phyloP scores from a whole-genome alignment of 768 basidiomycete species.

The Suillus bovinus region DNA sequence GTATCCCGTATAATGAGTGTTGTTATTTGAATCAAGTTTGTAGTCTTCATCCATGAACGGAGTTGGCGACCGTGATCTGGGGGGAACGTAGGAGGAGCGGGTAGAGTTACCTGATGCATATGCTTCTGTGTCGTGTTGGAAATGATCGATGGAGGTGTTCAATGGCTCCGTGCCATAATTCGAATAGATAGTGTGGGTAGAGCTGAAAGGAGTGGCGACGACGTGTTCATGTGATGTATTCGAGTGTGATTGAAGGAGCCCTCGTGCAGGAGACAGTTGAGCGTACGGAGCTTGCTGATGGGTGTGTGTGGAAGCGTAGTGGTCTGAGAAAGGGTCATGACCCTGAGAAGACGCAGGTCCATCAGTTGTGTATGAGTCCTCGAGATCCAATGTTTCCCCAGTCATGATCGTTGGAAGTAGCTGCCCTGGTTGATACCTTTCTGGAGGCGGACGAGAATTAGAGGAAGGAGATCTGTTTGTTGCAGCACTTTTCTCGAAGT shows the following conservation, averaged over 20 bases:
- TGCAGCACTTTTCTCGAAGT: not conserved
- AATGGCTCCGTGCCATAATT: constrained; percentile 23
- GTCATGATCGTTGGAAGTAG: constrained; percentile 61
- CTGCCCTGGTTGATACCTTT: constrained; percentile 62
- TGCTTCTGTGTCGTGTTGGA: constrained; percentile 64
- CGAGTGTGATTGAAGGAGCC: constrained; percentile 25
- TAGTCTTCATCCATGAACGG: constrained; percentile 79
- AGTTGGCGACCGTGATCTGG: constrained; percentile 76
- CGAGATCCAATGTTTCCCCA: constrained; percentile 61
- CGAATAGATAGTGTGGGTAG: constrained; percentile 15
- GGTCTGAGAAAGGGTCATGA: constrained; percentile 32
- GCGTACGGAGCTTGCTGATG: constrained; percentile 37
- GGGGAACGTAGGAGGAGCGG: constrained; percentile 46
- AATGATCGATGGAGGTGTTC: constrained; percentile 49
- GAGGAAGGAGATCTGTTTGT: not conserved
- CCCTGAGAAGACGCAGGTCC: constrained; percentile 21
- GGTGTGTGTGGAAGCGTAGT: constrained; percentile 29
- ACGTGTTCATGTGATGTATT: constrained; percentile 17
- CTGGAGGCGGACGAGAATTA: constrained; percentile 19
- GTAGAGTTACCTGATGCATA: constrained; percentile 64
- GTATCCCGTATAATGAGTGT: constrained; percentile 54
- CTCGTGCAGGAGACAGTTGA: constrained; percentile 37
- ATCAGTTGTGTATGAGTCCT: constrained; percentile 24
- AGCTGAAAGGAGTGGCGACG: constrained; percentile 25
- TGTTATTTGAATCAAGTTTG: constrained; percentile 53